Evolutionary conservation across 306 rosid species (phyloP).

Genomic region (Sphenostylis stenocarpa): DNA sequence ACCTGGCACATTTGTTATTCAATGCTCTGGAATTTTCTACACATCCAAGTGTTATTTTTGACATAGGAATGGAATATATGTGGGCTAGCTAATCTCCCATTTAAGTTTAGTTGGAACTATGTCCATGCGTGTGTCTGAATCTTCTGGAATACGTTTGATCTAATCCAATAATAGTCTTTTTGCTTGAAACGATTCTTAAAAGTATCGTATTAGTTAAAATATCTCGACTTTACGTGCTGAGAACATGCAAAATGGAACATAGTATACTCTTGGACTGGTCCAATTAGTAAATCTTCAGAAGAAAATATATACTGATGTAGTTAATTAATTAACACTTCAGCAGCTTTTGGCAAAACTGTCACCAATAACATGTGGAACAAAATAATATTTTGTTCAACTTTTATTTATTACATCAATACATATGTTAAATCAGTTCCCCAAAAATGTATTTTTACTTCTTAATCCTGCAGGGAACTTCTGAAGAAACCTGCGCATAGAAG

Average conservation of each 20-base stretch:
- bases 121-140: neutral
- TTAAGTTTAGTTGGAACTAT: conserved; percentile 9
- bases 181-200: neutral
- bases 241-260: neutral
- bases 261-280: neutral
- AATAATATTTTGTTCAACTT: neutral
- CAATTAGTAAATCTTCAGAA: neutral
- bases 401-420: neutral
- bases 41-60: neutral
- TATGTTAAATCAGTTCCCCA: neutral
- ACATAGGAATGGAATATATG: conserved; percentile 2
- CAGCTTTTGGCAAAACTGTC: neutral
- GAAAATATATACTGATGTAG: neutral
- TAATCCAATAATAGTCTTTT: neutral
- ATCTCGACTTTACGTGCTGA: neutral
- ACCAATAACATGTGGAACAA: neutral
- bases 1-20: neutral
- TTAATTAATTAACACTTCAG: neutral
- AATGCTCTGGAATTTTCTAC: conserved; percentile 3
- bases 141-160: neutral
- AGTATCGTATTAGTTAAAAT: neutral
- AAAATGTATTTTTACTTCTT: neutral
- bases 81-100: conserved; percentile 11
- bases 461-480: conserved; percentile 3
- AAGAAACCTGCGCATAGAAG: conserved; percentile 25